Conservation (phyloP, 2,329 filamentous ascomycete genomes). For the Dothideomycetes sp. region DNA sequence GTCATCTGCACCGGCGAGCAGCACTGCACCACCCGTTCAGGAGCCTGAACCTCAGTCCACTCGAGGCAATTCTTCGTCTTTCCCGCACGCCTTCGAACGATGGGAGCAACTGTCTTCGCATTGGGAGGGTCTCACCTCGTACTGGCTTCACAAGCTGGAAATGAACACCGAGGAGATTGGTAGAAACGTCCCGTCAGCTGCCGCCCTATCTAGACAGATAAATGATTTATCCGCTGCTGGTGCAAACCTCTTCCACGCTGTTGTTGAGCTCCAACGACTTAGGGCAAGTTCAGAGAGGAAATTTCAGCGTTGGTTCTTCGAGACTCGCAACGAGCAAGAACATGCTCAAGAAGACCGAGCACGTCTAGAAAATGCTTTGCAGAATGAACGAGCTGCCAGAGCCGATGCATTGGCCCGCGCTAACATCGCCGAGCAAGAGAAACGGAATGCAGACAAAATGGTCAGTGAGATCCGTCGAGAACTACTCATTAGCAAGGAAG, state of each 20-base stretch:
- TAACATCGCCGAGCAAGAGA: constrained; percentile 58
- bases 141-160: constrained; percentile 90
- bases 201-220: constrained; percentile 86
- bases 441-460: constrained; percentile 59
- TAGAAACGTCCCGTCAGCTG: constrained; percentile 62
- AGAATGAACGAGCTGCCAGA: constrained; percentile 60
- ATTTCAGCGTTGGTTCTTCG: constrained; percentile 98
- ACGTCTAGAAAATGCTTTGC: constrained; percentile 64
- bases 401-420: constrained; percentile 56
- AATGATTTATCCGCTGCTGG: constrained; percentile 95
- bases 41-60: constrained; percentile 9
- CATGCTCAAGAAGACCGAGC: constrained; percentile 71
- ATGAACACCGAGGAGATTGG: constrained; percentile 80
- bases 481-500: constrained; percentile 87
- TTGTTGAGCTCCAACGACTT: constrained; percentile 87
- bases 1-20: constrained; percentile 7
- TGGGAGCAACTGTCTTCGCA: constrained; percentile 97
- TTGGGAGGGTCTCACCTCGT: constrained; percentile 94
- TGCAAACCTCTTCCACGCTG: constrained; percentile 93
- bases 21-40: neutral
- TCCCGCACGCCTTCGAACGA: constrained; percentile 92
- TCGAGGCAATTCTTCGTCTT: constrained; percentile 47
- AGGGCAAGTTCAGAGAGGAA: constrained; percentile 93
- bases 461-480: constrained; percentile 89
- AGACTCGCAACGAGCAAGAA: constrained; percentile 82